Evolutionary conservation across 139 green algal genomes (phyloP).

Genomic region (Chlorella sp.): DNA sequence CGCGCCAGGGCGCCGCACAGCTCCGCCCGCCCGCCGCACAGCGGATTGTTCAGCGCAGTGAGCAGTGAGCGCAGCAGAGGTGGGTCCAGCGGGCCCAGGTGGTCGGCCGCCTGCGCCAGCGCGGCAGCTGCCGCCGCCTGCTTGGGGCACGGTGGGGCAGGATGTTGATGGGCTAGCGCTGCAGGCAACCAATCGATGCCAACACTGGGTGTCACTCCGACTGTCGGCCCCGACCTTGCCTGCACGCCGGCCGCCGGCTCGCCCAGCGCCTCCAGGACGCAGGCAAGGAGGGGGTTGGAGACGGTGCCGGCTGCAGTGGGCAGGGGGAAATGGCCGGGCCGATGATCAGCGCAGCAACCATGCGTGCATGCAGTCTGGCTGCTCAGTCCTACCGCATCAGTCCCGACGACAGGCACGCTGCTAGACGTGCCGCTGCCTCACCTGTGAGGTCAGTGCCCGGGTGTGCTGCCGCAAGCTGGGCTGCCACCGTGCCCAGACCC

Average conservation of each 20-base stretch:
- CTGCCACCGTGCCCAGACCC: background rate
- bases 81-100: conserved; percentile 1
- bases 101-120: background rate
- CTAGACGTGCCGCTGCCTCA: too few relatives aligned
- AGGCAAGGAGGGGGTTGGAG: conserved; percentile 18
- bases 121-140: background rate
- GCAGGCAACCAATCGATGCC: too few relatives aligned
- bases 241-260: conserved; percentile 9
- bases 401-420: too few relatives aligned
- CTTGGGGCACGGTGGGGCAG: too few relatives aligned
- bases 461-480: background rate
- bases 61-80: conserved; percentile 15
- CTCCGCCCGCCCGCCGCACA: conserved; percentile 14
- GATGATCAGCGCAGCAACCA: too few relatives aligned
- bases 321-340: too few relatives aligned
- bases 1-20: background rate
- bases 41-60: conserved; percentile 9
- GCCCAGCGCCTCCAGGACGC: conserved; percentile 9
- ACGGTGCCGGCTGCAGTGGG: background rate
- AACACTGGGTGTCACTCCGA: too few relatives aligned
- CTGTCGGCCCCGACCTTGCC: too few relatives aligned
- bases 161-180: too few relatives aligned
- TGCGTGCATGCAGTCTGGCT: too few relatives aligned
- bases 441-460: background rate
- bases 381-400: too few relatives aligned